Evolutionary conservation across 192 early-diverging fungal genomes (phyloP).

Genomic region (Backusella westeae): DNA sequence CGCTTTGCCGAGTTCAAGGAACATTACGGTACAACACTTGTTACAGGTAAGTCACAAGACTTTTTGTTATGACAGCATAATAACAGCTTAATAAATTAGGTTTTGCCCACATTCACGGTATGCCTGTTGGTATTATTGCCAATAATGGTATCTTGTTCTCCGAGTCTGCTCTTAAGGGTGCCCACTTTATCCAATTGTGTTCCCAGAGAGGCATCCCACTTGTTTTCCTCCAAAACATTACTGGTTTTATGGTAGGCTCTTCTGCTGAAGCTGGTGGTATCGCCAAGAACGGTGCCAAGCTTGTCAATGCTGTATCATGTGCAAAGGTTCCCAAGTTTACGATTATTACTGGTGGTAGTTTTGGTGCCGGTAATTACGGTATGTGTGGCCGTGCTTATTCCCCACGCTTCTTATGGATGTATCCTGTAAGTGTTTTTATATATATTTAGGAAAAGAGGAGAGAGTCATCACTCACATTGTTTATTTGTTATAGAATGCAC

Average conservation of each 20-base stretch:
- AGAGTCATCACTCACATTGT: background rate
- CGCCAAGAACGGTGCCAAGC: conserved; percentile 96
- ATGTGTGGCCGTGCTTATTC: conserved; percentile 96
- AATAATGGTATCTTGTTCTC: conserved; percentile 97
- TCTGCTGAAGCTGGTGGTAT: conserved; percentile 94
- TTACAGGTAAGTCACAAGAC: conserved; percentile 60
- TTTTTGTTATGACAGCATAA: background rate
- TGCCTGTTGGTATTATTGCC: conserved; percentile 90
- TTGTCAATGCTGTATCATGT: conserved; percentile 93
- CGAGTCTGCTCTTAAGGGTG: conserved; percentile 91
- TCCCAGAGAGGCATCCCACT: conserved; percentile 84
- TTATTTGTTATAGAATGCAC: conserved; percentile 49
- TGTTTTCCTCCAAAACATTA: conserved; percentile 95
- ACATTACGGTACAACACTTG: conserved; percentile 83
- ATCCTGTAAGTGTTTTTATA: conserved; percentile 62
- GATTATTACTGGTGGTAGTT: conserved; percentile 72
- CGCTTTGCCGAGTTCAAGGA: conserved; percentile 93
- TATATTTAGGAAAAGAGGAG: background rate
- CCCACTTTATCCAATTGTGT: conserved; percentile 94
- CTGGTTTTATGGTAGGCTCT: conserved; percentile 95
- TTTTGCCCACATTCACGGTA: conserved; percentile 88
- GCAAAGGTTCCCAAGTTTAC: conserved; percentile 94
- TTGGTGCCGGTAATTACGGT: conserved; percentile 92
- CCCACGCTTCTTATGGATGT: conserved; percentile 96
- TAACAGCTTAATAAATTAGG: conserved; percentile 36